phyloP scores from a whole-genome alignment of 164 flowering plant species.

The Tetracentron sinense region DNA sequence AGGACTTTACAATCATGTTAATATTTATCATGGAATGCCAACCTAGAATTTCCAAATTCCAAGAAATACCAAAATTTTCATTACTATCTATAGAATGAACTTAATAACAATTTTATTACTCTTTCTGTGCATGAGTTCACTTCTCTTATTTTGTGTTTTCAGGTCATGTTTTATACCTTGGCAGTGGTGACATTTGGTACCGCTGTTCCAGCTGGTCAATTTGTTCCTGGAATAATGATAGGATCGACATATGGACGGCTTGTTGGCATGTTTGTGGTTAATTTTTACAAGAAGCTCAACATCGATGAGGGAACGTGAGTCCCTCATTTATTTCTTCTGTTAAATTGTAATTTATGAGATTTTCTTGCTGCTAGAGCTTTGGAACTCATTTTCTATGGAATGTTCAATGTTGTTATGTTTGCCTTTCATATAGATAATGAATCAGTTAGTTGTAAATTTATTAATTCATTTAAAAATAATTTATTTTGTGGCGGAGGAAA shows the following conservation, averaged over 20 bases:
- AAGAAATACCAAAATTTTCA: background rate
- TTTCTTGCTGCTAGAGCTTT: background rate
- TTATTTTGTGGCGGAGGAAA: too few species aligned
- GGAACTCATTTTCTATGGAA: background rate
- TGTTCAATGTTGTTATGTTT: background rate
- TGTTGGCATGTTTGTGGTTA: constrained; percentile 97
- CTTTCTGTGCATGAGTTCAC: constrained; percentile 1
- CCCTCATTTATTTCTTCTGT: constrained; percentile 3
- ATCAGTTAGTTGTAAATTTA: background rate
- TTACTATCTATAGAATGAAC: background rate
- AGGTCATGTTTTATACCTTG: constrained; percentile 94
- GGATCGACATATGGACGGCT: constrained; percentile 99
- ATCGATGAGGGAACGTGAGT: constrained; percentile 99
- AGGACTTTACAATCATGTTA: too few species aligned
- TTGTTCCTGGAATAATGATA: constrained; percentile 99
- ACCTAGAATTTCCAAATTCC: background rate
- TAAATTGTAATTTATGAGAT: background rate
- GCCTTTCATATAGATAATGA: background rate
- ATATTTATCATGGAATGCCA: background rate
- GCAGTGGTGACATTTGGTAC: constrained; percentile 98
- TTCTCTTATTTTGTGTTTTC: constrained; percentile 19
- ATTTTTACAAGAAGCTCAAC: constrained; percentile 78
- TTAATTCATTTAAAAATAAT: background rate
- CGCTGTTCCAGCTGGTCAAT: constrained; percentile 99
- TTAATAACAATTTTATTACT: background rate